Evolutionary conservation across 768 basidiomycete genomes (phyloP).

Genomic region (Pholiota conissans): DNA sequence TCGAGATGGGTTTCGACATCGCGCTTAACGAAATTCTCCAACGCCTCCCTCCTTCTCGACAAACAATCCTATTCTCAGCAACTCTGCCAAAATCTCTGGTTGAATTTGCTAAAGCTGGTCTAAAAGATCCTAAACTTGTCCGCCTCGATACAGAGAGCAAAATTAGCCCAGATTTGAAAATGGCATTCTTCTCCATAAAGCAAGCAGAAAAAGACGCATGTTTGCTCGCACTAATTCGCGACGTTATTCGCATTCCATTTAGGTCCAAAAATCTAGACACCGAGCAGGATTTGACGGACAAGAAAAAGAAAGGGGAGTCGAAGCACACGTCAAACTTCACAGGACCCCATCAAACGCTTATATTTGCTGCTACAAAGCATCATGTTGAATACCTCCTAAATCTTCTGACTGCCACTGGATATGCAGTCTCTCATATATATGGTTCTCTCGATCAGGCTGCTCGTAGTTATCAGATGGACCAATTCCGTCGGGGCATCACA

Average conservation of each 20-base stretch:
- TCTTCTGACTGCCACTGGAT: conserved; percentile 78
- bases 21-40: conserved; percentile 90
- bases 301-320: conserved; percentile 46
- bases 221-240: conserved; percentile 78
- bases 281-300: conserved; percentile 29
- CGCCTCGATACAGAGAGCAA: conserved; percentile 97
- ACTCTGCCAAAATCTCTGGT: conserved; percentile 95
- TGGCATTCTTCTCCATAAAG: conserved; percentile 94
- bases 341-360: conserved; percentile 86
- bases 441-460: conserved; percentile 93
- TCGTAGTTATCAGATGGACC: conserved; percentile 86
- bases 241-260: conserved; percentile 83
- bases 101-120: conserved; percentile 97
- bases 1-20: conserved; percentile 96
- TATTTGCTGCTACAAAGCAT: conserved; percentile 97
- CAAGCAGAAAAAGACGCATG: conserved; percentile 94
- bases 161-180: conserved; percentile 89
- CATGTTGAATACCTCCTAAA: conserved; percentile 93
- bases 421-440: conserved; percentile 91
- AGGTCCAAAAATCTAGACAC: conserved; percentile 32
- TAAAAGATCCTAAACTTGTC: conserved; percentile 91
- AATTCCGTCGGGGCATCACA: conserved; percentile 79
- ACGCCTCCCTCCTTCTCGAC: conserved; percentile 82
- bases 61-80: conserved; percentile 94
- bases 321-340: conserved; percentile 54